These are phyloP conservation scores for Euphorbia lathyris DNA, from an alignment of 345 rosid species.

Conservation along the genomic window DNA sequence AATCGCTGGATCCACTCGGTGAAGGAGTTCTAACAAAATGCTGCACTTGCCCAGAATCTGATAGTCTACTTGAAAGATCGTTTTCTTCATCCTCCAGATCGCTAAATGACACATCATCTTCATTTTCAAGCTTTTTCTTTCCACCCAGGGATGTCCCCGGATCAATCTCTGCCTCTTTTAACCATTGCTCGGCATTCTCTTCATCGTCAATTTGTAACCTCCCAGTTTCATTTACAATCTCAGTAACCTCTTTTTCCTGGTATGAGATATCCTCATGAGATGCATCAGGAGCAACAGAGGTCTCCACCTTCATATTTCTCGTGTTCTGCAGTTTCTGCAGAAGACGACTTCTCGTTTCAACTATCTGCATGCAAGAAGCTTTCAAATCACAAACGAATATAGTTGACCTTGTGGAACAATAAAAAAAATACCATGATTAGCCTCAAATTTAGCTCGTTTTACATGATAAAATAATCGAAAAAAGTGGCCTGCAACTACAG, in stretches of 20 bases:
- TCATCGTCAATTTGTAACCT: conserved; percentile 30
- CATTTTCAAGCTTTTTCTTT: conserved; percentile 30
- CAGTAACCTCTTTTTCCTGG: conserved; percentile 15
- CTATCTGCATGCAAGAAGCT: too few relatives aligned
- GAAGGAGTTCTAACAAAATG: conserved; percentile 27
- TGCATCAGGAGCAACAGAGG: conserved; percentile 18
- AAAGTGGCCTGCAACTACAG: too few relatives aligned
- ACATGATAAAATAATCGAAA: background rate
- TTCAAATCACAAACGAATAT: too few relatives aligned
- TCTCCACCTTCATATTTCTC: conserved; percentile 27
- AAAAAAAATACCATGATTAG: too few relatives aligned
- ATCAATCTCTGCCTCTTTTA: conserved; percentile 35
- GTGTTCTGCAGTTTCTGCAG: conserved; percentile 46
- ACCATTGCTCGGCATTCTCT: conserved; percentile 38
- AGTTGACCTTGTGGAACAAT: too few relatives aligned
- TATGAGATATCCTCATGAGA: conserved; percentile 19
- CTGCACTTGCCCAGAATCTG: conserved; percentile 19
- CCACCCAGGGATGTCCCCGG: conserved; percentile 22
- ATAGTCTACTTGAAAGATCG: conserved; percentile 30
- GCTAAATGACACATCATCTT: conserved; percentile 54
- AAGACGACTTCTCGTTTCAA: conserved; percentile 52
- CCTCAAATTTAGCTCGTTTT: background rate
- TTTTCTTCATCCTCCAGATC: conserved; percentile 54
- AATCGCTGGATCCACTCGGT: conserved; percentile 51
- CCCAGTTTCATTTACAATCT: conserved; percentile 28